These are phyloP conservation scores for Podospora pseudocomata DNA, from an alignment of 495 filamentous ascomycete genomes.

Conservation along the genomic window DNA sequence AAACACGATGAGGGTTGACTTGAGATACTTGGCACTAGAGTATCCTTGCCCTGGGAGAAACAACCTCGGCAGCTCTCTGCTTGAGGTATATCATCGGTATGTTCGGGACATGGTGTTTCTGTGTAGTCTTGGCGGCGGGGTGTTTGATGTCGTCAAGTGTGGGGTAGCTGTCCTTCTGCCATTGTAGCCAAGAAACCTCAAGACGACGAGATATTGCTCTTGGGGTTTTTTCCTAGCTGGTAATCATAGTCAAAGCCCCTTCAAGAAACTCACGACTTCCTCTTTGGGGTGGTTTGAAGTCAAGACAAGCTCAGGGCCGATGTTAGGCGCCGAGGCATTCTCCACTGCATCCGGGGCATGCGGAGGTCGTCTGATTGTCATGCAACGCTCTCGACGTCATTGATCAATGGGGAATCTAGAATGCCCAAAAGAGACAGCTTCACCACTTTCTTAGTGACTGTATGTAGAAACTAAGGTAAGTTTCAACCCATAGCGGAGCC, in stretches of 20 bases:
- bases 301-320: conserved; percentile 11
- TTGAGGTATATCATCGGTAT: background rate
- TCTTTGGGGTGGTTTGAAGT: background rate
- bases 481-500: background rate
- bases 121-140: background rate
- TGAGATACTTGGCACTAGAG: background rate
- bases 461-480: conserved; percentile 1
- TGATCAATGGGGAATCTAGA: background rate
- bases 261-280: background rate
- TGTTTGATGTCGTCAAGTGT: background rate
- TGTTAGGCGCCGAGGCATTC: conserved; percentile 10
- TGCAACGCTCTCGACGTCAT: conserved; percentile 4
- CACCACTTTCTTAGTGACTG: conserved; percentile 2
- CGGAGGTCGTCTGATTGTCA: conserved; percentile 15
- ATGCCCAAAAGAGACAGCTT: conserved; percentile 7
- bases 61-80: background rate
- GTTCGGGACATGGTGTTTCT: background rate
- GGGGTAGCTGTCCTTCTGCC: background rate
- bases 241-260: background rate
- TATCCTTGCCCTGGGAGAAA: background rate
- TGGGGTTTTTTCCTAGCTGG: background rate
- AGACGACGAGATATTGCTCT: too few species aligned
- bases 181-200: too few species aligned
- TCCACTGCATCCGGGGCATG: background rate
- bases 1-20: background rate